Evolutionary conservation across 371 early-diverging fungal genomes (phyloP).

Genomic region (Choanephora cucurbitarum): DNA sequence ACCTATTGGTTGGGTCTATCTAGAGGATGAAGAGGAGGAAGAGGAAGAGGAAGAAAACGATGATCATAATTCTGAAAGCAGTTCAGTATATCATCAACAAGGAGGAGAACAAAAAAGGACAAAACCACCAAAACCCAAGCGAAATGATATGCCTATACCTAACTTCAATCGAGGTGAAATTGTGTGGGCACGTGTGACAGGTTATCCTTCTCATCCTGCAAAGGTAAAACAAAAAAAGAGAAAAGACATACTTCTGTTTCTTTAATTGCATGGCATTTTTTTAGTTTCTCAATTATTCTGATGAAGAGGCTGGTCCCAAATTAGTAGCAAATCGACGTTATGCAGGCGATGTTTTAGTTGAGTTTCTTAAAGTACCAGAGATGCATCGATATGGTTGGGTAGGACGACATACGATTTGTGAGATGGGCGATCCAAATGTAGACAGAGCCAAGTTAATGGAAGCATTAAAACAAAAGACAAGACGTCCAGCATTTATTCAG

Average conservation of each 20-base stretch:
- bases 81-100: neutral
- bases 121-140: neutral
- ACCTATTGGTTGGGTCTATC: slow-evolving; percentile 22
- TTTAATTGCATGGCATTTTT: neutral
- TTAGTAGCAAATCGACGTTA: slow-evolving; percentile 10
- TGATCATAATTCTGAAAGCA: neutral
- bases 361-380: slow-evolving; percentile 25
- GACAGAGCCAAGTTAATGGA: slow-evolving; percentile 36
- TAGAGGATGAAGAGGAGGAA: slow-evolving; percentile 12
- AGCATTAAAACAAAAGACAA: slow-evolving; percentile 26
- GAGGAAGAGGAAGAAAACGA: neutral
- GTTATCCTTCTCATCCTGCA: slow-evolving; percentile 54
- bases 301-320: slow-evolving; percentile 14
- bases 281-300: slow-evolving; percentile 9
- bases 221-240: slow-evolving; percentile 23
- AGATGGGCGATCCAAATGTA: slow-evolving; percentile 34
- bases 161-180: slow-evolving; percentile 25
- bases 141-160: slow-evolving; percentile 15
- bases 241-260: no score
- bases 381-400: slow-evolving; percentile 51
- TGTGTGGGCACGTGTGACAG: slow-evolving; percentile 50
- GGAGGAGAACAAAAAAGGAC: slow-evolving; percentile 1
- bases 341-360: slow-evolving; percentile 14
- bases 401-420: slow-evolving; percentile 21
- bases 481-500: slow-evolving; percentile 22